Evolutionary conservation across 495 filamentous ascomycete genomes (phyloP).

Genomic region (Xylaria telfairii): DNA sequence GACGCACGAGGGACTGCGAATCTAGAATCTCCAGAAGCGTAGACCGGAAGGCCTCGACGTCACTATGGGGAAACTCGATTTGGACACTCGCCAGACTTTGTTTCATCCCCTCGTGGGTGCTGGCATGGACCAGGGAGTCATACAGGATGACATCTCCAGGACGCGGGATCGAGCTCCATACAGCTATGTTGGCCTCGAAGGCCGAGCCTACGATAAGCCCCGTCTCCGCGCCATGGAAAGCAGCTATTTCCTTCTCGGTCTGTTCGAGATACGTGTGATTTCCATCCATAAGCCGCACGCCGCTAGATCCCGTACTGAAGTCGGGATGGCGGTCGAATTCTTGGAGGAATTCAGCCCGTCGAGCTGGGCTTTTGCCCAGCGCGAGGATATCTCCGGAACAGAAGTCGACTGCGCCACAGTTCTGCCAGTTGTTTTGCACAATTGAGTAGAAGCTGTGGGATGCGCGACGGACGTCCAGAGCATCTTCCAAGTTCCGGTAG

Average conservation of each 20-base stretch:
- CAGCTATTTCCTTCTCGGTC: slow-evolving; percentile 61
- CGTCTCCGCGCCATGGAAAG: slow-evolving; percentile 59
- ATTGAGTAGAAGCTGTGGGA: background rate
- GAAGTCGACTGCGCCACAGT: background rate
- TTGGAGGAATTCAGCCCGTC: background rate
- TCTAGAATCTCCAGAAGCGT: slow-evolving; percentile 46
- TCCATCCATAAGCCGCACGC: background rate
- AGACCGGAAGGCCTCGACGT: slow-evolving; percentile 44
- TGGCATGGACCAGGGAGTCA: slow-evolving; percentile 69
- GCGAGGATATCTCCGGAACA: background rate
- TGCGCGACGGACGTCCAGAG: background rate
- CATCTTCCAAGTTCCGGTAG: background rate
- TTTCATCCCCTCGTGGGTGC: slow-evolving; percentile 66
- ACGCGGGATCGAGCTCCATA: slow-evolving; percentile 60
- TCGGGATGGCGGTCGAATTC: background rate
- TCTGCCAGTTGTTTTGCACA: background rate
- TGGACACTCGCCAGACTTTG: slow-evolving; percentile 52
- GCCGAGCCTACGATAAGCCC: slow-evolving; percentile 65
- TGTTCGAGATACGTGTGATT: slow-evolving; percentile 53
- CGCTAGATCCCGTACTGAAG: background rate
- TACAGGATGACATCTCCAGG: slow-evolving; percentile 65
- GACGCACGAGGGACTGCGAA: slow-evolving; percentile 34
- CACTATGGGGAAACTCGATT: slow-evolving; percentile 62
- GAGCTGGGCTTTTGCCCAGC: background rate
- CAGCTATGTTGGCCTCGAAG: slow-evolving; percentile 65